A percentile compares a stretch with the other conserved stretches of the same genome.
phyloP scores from a whole-genome alignment of 441 rosid species.

The Biscutella auriculata region DNA sequence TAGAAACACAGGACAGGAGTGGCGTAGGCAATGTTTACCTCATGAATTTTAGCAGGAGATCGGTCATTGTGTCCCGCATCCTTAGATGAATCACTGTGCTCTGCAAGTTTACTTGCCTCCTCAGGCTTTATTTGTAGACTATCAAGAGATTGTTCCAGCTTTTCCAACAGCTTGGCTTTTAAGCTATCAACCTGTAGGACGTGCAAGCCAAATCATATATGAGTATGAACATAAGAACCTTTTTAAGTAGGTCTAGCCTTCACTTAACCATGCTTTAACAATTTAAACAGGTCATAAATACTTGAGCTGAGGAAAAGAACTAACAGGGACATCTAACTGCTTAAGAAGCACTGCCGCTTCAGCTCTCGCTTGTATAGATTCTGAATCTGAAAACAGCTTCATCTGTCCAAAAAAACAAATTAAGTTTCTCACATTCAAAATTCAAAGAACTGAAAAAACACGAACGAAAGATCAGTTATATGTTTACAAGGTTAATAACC shows the following conservation, averaged over 20 bases:
- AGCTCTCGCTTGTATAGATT: conserved; percentile 91
- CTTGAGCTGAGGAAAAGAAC: conserved; percentile 24
- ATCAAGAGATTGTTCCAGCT: conserved; percentile 76
- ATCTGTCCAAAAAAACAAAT: conserved; percentile 33
- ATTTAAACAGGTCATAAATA: conserved; percentile 6
- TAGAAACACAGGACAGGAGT: conserved; percentile 11
- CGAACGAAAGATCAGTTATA: neutral
- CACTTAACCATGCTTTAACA: conserved; percentile 3
- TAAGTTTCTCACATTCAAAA: conserved; percentile 7
- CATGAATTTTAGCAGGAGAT: conserved; percentile 30
- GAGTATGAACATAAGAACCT: neutral
- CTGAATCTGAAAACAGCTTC: conserved; percentile 82
- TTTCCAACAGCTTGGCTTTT: conserved; percentile 76
- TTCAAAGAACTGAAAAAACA: conserved; percentile 2
- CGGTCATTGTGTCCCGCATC: conserved; percentile 26
- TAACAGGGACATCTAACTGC: conserved; percentile 83
- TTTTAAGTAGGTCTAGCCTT: neutral
- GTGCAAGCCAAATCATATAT: conserved; percentile 3
- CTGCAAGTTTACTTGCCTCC: conserved; percentile 29
- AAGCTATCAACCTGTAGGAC: conserved; percentile 71
- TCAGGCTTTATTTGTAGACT: conserved; percentile 56
- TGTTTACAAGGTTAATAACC: neutral
- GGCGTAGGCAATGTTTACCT: conserved; percentile 35
- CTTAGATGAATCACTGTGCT: conserved; percentile 33
- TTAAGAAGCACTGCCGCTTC: conserved; percentile 96